Conservation (phyloP, 2,329 filamentous ascomycete species). For the Pseudofabraea citricarpa region DNA sequence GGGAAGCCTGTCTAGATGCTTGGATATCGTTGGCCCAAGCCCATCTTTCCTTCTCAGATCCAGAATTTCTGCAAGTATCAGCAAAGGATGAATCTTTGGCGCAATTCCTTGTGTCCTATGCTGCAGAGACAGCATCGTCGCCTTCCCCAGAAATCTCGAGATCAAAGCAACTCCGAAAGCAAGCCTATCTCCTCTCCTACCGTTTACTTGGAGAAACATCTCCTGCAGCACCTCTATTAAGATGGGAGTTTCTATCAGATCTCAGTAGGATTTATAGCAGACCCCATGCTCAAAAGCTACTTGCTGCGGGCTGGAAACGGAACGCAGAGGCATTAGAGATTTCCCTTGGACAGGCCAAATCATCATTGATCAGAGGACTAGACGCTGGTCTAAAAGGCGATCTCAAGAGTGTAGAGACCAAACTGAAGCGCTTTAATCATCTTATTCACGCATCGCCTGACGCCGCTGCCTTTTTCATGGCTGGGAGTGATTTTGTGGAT, state of each 20-base stretch:
- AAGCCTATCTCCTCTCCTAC: constrained; percentile 59
- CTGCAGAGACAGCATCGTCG: constrained; percentile 45
- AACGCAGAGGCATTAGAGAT: constrained; percentile 46
- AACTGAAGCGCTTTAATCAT: constrained; percentile 55
- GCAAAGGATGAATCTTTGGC: constrained; percentile 53
- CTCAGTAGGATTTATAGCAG: constrained; percentile 63
- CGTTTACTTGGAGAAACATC: constrained; percentile 45
- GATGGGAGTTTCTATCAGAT: constrained; percentile 65
- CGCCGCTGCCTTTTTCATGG: constrained; percentile 61
- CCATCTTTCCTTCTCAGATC: constrained; percentile 54
- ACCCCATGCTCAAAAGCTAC: constrained; percentile 50
- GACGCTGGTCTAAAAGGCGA: constrained; percentile 56
- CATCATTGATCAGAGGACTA: constrained; percentile 54
- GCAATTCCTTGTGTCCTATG: constrained; percentile 63
- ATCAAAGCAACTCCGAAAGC: constrained; percentile 50
- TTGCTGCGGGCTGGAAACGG: constrained; percentile 45
- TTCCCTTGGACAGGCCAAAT: constrained; percentile 56
- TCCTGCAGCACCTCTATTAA: constrained; percentile 44
- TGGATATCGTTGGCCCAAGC: constrained; percentile 67
- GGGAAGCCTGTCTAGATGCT: constrained; percentile 70
- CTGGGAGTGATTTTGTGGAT: constrained; percentile 84
- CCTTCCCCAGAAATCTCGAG: constrained; percentile 22
- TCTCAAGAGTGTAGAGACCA: constrained; percentile 47
- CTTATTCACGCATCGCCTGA: constrained; percentile 58
- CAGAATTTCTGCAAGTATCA: constrained; percentile 48